phyloP scores from a whole-genome alignment of 306 rosid genomes.

The Acacia melanoxylon region DNA sequence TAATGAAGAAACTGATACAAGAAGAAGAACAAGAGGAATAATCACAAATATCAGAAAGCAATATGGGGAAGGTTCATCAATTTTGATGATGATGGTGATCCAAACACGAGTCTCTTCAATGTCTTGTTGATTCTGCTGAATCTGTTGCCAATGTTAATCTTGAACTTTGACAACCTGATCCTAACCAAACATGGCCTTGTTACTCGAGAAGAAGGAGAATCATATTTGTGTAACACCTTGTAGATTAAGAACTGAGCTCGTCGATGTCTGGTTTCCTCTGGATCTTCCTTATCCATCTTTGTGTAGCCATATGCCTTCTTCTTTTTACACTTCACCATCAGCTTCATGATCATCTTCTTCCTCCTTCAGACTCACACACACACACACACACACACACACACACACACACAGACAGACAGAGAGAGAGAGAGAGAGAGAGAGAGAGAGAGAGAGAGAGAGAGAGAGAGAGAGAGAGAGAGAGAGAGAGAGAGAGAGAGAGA shows the following conservation, averaged over 20 bases:
- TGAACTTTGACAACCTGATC: conserved; percentile 46
- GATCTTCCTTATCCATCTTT: conserved; percentile 55
- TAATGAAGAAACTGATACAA: background rate
- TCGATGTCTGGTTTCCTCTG: conserved; percentile 47
- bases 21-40: background rate
- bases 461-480: too few species aligned
- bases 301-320: conserved; percentile 40
- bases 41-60: conserved; percentile 17
- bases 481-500: background rate
- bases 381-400: too few species aligned
- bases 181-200: conserved; percentile 35
- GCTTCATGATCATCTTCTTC: conserved; percentile 1
- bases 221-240: conserved; percentile 45
- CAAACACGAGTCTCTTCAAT: conserved; percentile 40
- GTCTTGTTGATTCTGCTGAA: conserved; percentile 47
- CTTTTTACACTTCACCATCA: conserved; percentile 5
- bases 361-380: background rate
- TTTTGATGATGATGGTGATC: conserved; percentile 10
- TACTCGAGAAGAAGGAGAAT: conserved; percentile 12
- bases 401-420: too few species aligned
- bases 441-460: too few species aligned
- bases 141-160: conserved; percentile 45
- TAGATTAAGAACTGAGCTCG: conserved; percentile 61
- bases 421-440: too few species aligned
- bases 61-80: background rate